Evolutionary conservation across 768 basidiomycete species (phyloP), one percentile per base, ranked within the genome.

Genomic region (Xerocomus potaroensis): DNA sequence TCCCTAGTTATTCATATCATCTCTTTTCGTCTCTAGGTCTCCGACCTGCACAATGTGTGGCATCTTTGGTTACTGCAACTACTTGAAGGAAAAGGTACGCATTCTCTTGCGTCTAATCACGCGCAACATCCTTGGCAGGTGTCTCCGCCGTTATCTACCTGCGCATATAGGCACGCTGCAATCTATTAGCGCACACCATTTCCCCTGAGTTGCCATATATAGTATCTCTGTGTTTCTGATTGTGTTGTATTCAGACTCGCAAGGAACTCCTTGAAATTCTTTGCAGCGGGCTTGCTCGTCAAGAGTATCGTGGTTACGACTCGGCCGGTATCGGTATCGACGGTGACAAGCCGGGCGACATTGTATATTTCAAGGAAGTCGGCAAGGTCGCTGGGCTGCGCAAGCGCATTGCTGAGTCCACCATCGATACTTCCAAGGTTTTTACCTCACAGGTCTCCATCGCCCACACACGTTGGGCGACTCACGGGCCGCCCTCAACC

Each of bases 391-490:
- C 86, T 36, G 84, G 86, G 22, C 79, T 99, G 43, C 87, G 91
- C 67, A 88, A 95, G 74, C 81, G 85, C 69, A 93, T 96, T 61
- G 80, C 83, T 32, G 72, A 73, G 47, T 81, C 89, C 23, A 66
- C 62, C 53, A 59, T 91, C 57, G 78, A 95, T 65, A 83, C 87
- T 49, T 70, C 76, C 62, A 92, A 90, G 74, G 75, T 79, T 30
- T 84, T 80, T 68, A 63, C 91, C 42, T 82, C 84, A 33, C 93
- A 97, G 71, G 91, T 94, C 36, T 92, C 91, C 31, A 97, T 99
- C 69, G 95, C 95, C 11, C 96, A 99, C 72, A 99, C 96, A 11
- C 90, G 96, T 55, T 99, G 96, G 96, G 96, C 96, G 2, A 99
- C 96, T 16, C 96, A 99, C 64, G 96, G 96, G 30, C 80, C 84